Conservation (phyloP, 2,329 filamentous ascomycete genomes). For the Blumeria hordei region DNA sequence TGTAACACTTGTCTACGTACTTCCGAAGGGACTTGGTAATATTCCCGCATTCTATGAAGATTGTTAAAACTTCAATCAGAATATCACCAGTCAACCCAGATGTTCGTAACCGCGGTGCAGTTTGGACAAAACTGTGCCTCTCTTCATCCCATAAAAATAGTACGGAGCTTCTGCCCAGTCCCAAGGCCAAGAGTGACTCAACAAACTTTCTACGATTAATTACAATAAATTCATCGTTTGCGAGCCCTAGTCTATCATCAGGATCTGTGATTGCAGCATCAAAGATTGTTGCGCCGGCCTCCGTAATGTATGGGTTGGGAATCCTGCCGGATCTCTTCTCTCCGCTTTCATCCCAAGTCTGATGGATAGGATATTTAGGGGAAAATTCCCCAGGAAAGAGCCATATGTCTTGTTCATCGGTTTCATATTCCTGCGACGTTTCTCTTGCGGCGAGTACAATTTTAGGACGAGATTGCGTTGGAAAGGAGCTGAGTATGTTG, state of each 20-base stretch:
- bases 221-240: conserved; percentile 18
- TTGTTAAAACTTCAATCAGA: conserved; percentile 19
- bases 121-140: conserved; percentile 26
- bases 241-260: conserved; percentile 18
- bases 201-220: conserved; percentile 26
- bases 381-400: conserved; percentile 16
- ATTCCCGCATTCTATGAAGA: conserved; percentile 17
- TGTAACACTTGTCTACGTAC: conserved; percentile 13
- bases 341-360: conserved; percentile 47
- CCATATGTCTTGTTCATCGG: conserved; percentile 22
- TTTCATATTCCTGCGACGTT: conserved; percentile 8
- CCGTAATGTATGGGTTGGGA: conserved; percentile 34
- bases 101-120: conserved; percentile 23
- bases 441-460: not conserved
- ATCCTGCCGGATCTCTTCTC: conserved; percentile 17
- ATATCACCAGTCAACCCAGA: conserved; percentile 27
- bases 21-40: conserved; percentile 12
- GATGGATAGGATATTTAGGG: conserved; percentile 20
- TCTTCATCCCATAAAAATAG: conserved; percentile 39
- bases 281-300: conserved; percentile 40
- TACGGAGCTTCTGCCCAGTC: conserved; percentile 45
- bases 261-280: conserved; percentile 31
- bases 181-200: conserved; percentile 36
- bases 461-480: not conserved
- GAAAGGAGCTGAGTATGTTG: not conserved